These are phyloP conservation scores for Naganishia onofrii DNA, from an alignment of 768 basidiomycete genomes.

Conservation along the genomic window DNA sequence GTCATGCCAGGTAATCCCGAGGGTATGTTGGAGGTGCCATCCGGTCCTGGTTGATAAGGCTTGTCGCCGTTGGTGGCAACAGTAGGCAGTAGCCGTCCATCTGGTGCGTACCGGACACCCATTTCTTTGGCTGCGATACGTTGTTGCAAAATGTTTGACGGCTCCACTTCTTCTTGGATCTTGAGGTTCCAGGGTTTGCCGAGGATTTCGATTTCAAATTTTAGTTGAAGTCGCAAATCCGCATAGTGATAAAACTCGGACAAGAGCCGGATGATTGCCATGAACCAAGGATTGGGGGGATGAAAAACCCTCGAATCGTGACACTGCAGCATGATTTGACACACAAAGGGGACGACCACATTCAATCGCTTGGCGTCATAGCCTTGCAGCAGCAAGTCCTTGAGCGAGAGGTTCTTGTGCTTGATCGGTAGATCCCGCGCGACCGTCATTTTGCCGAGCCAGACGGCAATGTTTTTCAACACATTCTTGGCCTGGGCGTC, in stretches of 20 bases:
- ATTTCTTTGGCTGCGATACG: constrained; percentile 21
- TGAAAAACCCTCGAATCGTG: constrained; percentile 86
- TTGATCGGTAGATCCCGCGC: constrained; percentile 89
- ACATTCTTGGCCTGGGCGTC: constrained; percentile 77
- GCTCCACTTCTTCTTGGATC: constrained; percentile 61
- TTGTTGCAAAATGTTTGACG: constrained; percentile 61
- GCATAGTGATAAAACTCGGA: constrained; percentile 96
- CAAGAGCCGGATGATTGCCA: constrained; percentile 87
- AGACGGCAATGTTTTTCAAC: constrained; percentile 90
- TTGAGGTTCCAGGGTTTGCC: constrained; percentile 65
- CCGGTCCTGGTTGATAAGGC: constrained; percentile 12
- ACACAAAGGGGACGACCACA: constrained; percentile 95
- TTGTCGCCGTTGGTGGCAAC: constrained; percentile 18
- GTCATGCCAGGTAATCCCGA: neutral
- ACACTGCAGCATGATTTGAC: constrained; percentile 90
- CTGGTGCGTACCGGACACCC: constrained; percentile 21
- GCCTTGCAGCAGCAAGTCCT: constrained; percentile 93
- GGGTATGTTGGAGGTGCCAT: constrained; percentile 10
- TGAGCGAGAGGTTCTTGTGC: constrained; percentile 90
- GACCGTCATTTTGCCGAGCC: constrained; percentile 90
- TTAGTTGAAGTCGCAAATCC: constrained; percentile 90
- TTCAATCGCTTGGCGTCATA: constrained; percentile 86
- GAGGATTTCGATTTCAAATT: constrained; percentile 96
- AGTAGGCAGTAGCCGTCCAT: constrained; percentile 18
- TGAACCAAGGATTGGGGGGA: constrained; percentile 96